Evolutionary conservation across 345 rosid genomes (phyloP).

Genomic region (Schrenkiella parvula): DNA sequence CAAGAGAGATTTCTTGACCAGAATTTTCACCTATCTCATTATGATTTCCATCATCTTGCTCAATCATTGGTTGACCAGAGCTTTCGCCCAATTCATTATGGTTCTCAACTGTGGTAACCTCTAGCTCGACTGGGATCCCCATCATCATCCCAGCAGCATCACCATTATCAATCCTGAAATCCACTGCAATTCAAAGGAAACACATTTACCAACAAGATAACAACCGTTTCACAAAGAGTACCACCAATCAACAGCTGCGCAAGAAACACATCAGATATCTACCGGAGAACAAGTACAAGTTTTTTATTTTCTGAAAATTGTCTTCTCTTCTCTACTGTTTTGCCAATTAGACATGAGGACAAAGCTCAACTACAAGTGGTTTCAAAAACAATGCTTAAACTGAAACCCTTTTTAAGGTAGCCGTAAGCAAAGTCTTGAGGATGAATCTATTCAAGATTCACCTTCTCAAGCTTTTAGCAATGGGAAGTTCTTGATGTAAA

Average conservation of each 20-base stretch:
- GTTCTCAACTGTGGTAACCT: conserved; percentile 19
- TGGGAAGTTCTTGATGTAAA: neutral
- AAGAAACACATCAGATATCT: neutral
- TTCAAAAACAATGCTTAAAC: neutral
- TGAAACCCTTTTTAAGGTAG: neutral
- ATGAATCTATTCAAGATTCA: conserved; percentile 1
- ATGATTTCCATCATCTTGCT: conserved; percentile 33
- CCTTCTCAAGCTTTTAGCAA: neutral
- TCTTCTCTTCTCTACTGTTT: neutral
- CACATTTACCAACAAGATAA: neutral
- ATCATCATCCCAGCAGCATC: conserved; percentile 44
- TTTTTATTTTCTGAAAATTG: neutral
- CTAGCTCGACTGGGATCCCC: conserved; percentile 33
- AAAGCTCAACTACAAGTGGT: conserved; percentile 18
- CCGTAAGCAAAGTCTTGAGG: neutral
- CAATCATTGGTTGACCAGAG: conserved; percentile 54
- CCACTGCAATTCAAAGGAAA: conserved; percentile 58
- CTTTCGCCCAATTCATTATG: conserved; percentile 43
- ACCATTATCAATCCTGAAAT: conserved; percentile 55
- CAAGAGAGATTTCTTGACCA: conserved; percentile 39
- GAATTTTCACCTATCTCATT: conserved; percentile 45
- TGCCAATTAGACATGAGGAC: neutral
- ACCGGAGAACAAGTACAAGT: neutral
- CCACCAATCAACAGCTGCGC: neutral
- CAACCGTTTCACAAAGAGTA: neutral